Evolutionary conservation across 768 basidiomycete genomes (phyloP).

Genomic region (Mycena indigotica): DNA sequence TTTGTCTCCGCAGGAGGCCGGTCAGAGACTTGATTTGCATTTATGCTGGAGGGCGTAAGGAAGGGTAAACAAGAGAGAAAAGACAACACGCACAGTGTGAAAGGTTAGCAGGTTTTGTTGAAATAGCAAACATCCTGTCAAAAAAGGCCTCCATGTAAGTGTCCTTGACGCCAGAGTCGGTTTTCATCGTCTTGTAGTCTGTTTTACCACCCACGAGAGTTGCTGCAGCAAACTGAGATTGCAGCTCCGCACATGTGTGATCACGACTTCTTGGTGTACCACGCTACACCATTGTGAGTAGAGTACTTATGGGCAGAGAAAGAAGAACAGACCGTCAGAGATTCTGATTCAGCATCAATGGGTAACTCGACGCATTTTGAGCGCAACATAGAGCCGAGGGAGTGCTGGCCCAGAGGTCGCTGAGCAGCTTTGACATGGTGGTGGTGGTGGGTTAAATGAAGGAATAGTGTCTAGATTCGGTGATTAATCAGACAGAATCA

Average conservation of each 20-base stretch:
- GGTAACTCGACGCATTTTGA: slow-evolving; percentile 23
- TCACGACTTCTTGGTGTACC: background rate
- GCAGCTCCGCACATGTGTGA: background rate
- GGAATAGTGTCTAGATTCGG: slow-evolving; percentile 2
- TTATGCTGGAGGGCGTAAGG: too few relatives aligned
- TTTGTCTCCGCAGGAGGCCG: too few relatives aligned
- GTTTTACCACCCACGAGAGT: background rate
- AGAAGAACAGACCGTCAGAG: too few relatives aligned
- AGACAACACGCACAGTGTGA: too few relatives aligned
- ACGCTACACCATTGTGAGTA: too few relatives aligned
- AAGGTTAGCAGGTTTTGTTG: background rate
- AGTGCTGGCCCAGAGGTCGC: slow-evolving; percentile 22
- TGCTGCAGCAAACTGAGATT: background rate
- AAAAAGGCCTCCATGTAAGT: background rate
- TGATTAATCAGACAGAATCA: slow-evolving; percentile 1
- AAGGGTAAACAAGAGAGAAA: too few relatives aligned
- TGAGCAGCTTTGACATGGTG: slow-evolving; percentile 23
- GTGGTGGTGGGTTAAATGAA: too few relatives aligned
- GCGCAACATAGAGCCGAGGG: slow-evolving; percentile 21
- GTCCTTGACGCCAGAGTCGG: background rate
- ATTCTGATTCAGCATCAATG: too few relatives aligned
- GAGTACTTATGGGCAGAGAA: too few relatives aligned
- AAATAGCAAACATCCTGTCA: background rate
- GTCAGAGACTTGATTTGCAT: too few relatives aligned
- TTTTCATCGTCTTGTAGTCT: background rate